Percentiles rank a stretch among this genome's conserved stretches.
Evolutionary conservation across 345 rosid genomes (phyloP).

Genomic region (Euphorbia peplus): DNA sequence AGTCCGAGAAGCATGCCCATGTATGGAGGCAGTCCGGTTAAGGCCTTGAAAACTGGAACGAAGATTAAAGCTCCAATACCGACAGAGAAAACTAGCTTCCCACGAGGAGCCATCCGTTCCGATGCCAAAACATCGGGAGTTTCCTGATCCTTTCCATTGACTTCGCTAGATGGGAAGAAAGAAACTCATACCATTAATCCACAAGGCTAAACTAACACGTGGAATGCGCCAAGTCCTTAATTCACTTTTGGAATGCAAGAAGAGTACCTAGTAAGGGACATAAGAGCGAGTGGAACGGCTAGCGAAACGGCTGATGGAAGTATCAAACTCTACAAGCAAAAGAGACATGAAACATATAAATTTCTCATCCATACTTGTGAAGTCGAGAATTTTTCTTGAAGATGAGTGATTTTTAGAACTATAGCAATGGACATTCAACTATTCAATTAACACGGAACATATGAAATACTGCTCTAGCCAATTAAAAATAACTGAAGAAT

Average conservation of each 20-base stretch:
- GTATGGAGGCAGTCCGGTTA: slow-evolving; percentile 94
- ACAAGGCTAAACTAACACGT: slow-evolving; percentile 10
- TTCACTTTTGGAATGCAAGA: slow-evolving; percentile 25
- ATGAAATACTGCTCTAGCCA: not conserved
- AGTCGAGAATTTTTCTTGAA: not conserved
- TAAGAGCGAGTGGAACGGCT: slow-evolving; percentile 75
- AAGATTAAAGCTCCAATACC: slow-evolving; percentile 85
- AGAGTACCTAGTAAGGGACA: slow-evolving; percentile 82
- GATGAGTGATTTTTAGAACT: not conserved
- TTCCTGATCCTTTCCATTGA: slow-evolving; percentile 72
- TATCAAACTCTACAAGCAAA: slow-evolving; percentile 52
- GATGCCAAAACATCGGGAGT: slow-evolving; percentile 59
- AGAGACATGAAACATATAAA: slow-evolving; percentile 2
- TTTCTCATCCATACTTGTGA: not conserved
- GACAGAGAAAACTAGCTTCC: slow-evolving; percentile 73
- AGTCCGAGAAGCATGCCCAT: slow-evolving; percentile 95
- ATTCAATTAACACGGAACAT: not conserved
- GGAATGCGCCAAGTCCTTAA: slow-evolving; percentile 1
- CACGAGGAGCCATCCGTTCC: slow-evolving; percentile 94
- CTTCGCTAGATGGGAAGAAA: slow-evolving; percentile 58
- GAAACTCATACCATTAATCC: slow-evolving; percentile 26
- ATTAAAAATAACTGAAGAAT: not conserved
- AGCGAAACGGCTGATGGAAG: slow-evolving; percentile 79
- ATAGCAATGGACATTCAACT: not conserved
- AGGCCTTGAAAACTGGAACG: slow-evolving; percentile 89